Evolutionary conservation across 495 filamentous ascomycete genomes (phyloP), one percentile per base, ranked within the genome.

Genomic region (Neurospora pannonica): DNA sequence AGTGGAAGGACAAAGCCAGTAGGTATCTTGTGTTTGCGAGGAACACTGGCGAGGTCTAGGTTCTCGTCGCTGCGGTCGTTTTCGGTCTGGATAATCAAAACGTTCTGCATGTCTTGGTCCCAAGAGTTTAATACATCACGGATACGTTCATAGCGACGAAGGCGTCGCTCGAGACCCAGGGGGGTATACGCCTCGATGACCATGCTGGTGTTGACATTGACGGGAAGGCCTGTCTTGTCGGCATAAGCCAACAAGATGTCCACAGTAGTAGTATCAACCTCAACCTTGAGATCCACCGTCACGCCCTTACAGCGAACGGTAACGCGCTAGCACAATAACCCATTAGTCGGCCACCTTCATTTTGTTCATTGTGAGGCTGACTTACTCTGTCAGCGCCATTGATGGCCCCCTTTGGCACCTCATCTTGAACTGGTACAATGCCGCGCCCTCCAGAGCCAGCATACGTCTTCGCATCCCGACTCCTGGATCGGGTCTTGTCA

Each of bases 41-140:
- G 87, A 19, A 91, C 78, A 83, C 84, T 78, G 83, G 85, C 74
- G 84, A 85, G 81, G 71, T 83, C 83, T 21, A 85, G 83, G 76
- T 86, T 88, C 15, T 72, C 60, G 71, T 84, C 78, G 13, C 79
- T 76, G 24, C 82, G 76, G 37, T 79, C 76, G 2, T 81, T 78
- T 73, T 85, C 82, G 17, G 80, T 60, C 21, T 72, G 43, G 24
- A 97, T 81, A 19, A 91, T 79, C 21, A 98, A 84, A 1, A 84
- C 81, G 78, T 96, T 95, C 75, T 92, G 88, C 1, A 85, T 84
- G 79, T 97, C 94, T 19, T 86, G 82, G 40, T 95, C 90, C 96
- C 96, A 99, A 4, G 94, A 96, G 80, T 95, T 97, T 87, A 98
- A 86, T 36, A 97, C 88, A 81, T 97, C 94, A 42, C 94, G 89